Conservation (phyloP, 148 eudicot genomes). For the Heliosperma pusillum region DNA sequence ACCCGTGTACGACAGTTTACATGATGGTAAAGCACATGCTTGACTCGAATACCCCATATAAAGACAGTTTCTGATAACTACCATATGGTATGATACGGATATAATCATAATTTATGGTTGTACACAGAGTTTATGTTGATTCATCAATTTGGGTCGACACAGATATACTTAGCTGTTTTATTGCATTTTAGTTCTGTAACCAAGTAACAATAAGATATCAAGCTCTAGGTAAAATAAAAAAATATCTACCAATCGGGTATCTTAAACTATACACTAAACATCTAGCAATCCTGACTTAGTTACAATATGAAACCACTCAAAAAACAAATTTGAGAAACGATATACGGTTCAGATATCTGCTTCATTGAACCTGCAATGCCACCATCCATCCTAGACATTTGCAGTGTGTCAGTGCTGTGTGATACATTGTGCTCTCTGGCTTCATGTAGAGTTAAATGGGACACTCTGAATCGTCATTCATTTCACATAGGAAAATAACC, state of each 20-base stretch:
- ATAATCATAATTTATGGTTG: neutral
- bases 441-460: neutral
- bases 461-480: neutral
- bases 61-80: no score
- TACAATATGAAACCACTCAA: neutral
- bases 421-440: neutral
- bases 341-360: neutral
- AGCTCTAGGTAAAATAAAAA: neutral
- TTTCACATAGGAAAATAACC: neutral
- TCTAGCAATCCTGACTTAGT: constrained; percentile 8
- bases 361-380: neutral
- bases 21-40: no score
- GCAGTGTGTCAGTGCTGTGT: neutral
- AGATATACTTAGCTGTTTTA: neutral
- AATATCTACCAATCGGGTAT: neutral
- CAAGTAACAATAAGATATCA: neutral
- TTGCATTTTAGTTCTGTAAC: neutral
- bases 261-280: constrained; percentile 10
- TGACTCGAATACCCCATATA: no score
- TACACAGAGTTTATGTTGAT: neutral
- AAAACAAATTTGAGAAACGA: neutral
- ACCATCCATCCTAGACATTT: no score
- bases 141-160: neutral
- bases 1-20: no score
- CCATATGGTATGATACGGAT: neutral